A percentile compares a stretch with the other conserved stretches of the same genome.
These are phyloP conservation scores for Vigna nakashimae DNA, from an alignment of 306 rosid genomes.

Conservation along the genomic window DNA sequence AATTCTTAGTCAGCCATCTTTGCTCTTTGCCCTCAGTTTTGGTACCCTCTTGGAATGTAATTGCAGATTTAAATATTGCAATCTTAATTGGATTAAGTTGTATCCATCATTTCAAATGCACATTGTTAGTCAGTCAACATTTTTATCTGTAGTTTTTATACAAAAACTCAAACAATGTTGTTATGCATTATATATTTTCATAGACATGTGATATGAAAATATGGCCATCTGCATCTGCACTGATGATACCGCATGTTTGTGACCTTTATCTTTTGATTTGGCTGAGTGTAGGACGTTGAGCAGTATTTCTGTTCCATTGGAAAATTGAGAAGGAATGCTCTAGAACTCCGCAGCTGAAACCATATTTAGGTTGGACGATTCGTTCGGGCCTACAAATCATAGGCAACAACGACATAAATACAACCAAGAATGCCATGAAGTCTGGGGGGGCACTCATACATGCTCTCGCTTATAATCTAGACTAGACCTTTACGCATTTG, in stretches of 20 bases:
- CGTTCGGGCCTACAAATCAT: not conserved
- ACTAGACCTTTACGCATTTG: not conserved
- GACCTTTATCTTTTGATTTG: not conserved
- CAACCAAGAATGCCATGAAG: not conserved
- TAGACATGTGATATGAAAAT: not conserved
- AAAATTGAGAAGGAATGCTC: not conserved
- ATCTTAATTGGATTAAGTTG: constrained; percentile 44
- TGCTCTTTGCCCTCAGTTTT: constrained; percentile 49
- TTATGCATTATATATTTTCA: constrained; percentile 3
- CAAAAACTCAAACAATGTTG: not conserved
- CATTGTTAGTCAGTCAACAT: not conserved
- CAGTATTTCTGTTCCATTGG: not conserved
- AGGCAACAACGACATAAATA: not conserved
- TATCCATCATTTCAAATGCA: constrained; percentile 36
- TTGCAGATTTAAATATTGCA: constrained; percentile 50
- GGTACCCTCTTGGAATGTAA: constrained; percentile 52
- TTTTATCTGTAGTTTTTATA: constrained; percentile 1
- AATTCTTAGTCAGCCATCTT: constrained; percentile 44
- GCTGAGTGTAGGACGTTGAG: not conserved
- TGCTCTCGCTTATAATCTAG: no score
- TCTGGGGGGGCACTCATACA: not conserved
- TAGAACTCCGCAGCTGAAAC: not conserved
- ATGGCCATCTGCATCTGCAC: not conserved
- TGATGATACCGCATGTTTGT: not conserved
- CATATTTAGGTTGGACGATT: constrained; percentile 1